Evolutionary conservation across 768 basidiomycete species (phyloP).

Genomic region (Kwoniella dejecticola): DNA sequence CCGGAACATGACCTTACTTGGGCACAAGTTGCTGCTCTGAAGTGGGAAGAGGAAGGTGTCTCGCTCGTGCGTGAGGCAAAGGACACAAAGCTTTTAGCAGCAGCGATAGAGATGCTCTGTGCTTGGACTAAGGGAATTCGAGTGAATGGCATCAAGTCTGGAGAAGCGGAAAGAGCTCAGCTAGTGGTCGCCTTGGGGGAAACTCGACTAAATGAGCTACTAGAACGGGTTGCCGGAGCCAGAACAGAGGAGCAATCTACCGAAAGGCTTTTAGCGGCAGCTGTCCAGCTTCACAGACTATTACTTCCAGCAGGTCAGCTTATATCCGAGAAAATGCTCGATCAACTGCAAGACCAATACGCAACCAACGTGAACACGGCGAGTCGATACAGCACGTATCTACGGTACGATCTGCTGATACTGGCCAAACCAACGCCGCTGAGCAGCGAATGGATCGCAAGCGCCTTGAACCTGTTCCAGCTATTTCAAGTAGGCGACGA

Average conservation of each 20-base stretch:
- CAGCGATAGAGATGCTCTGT: constrained; percentile 62
- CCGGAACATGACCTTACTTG: constrained; percentile 85
- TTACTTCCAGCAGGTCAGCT: background rate
- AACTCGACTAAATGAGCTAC: background rate
- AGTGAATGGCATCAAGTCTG: constrained; percentile 70
- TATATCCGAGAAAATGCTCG: background rate
- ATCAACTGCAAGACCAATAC: background rate
- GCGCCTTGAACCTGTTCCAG: constrained; percentile 8
- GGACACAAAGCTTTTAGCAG: constrained; percentile 25
- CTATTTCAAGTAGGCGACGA: constrained; percentile 73
- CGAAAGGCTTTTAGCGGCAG: background rate
- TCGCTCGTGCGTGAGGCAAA: background rate
- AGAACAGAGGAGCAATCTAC: background rate
- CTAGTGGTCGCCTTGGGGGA: constrained; percentile 20
- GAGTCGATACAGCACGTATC: background rate
- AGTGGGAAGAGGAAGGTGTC: constrained; percentile 65
- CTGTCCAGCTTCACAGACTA: constrained; percentile 5
- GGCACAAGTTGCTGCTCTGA: constrained; percentile 80
- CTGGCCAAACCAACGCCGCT: background rate
- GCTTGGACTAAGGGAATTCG: constrained; percentile 77
- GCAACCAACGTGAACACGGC: background rate
- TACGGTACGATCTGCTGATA: constrained; percentile 11
- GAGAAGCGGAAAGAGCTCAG: constrained; percentile 64
- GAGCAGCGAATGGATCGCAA: background rate
- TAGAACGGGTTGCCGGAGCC: background rate